Conservation (phyloP, 352 stramenopile genomes). For the Phytopythium chamaehyphon region DNA sequence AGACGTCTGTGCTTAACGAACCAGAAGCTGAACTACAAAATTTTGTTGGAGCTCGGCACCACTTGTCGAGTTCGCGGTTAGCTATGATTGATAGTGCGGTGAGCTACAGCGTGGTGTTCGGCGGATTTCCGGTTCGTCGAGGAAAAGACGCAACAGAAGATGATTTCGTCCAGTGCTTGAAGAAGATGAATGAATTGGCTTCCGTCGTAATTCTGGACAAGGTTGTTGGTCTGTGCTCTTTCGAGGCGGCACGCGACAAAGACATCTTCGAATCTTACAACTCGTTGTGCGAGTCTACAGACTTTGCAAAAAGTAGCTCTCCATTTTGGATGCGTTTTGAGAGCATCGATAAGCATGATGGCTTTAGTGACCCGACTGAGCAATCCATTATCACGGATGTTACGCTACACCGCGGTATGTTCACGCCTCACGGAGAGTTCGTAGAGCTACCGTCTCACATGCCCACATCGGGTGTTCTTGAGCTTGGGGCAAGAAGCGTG, state of each 20-base stretch:
- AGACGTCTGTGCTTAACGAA: not conserved
- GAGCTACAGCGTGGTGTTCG: slow-evolving; percentile 36
- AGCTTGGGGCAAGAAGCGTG: slow-evolving; percentile 15
- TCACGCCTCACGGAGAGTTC: slow-evolving; percentile 27
- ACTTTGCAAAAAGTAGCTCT: slow-evolving; percentile 24
- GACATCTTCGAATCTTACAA: slow-evolving; percentile 37
- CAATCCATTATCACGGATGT: slow-evolving; percentile 19
- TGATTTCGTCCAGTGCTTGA: slow-evolving; percentile 14
- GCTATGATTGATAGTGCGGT: not conserved
- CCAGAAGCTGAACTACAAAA: slow-evolving; percentile 1
- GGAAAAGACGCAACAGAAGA: slow-evolving; percentile 9
- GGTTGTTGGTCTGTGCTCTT: slow-evolving; percentile 40
- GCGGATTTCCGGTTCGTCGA: slow-evolving; percentile 17
- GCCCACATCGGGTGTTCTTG: slow-evolving; percentile 7
- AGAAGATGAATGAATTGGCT: slow-evolving; percentile 23
- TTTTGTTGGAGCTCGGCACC: not conserved
- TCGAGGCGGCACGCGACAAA: slow-evolving; percentile 21
- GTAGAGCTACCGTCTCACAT: slow-evolving; percentile 22
- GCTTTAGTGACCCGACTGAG: slow-evolving; percentile 14
- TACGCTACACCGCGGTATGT: slow-evolving; percentile 23
- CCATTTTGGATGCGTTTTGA: slow-evolving; percentile 52
- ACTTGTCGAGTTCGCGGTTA: not conserved
- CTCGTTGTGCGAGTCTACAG: slow-evolving; percentile 22
- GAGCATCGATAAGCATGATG: slow-evolving; percentile 20
- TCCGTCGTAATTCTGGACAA: slow-evolving; percentile 32